phyloP scores from a whole-genome alignment of 192 early-diverging fungal species.

The Allomyces macrogynus region DNA sequence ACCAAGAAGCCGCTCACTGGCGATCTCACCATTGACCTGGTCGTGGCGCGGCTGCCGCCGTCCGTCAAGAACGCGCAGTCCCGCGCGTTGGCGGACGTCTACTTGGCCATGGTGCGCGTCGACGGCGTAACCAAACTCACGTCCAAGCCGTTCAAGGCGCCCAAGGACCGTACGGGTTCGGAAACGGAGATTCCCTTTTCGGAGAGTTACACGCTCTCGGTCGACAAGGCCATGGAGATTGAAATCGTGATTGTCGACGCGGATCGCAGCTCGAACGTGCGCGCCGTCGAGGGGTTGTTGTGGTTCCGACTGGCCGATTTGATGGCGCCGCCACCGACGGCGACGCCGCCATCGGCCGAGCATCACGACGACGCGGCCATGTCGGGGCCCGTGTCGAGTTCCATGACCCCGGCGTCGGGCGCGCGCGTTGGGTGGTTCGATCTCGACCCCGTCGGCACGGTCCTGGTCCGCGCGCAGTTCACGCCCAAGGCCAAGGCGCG shows the following conservation, averaged over 20 bases:
- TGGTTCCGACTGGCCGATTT: conserved; percentile 93
- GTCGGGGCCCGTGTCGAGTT: conserved; percentile 18
- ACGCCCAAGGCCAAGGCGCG: conserved; percentile 26
- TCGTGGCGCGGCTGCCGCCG: conserved; percentile 33
- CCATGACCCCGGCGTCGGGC: not conserved
- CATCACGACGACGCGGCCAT: conserved; percentile 4
- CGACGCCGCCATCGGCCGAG: conserved; percentile 9
- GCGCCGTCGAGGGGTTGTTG: conserved; percentile 56
- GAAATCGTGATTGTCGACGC: conserved; percentile 81
- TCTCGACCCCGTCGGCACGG: conserved; percentile 80
- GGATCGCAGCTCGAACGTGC: conserved; percentile 32
- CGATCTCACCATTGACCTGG: conserved; percentile 42
- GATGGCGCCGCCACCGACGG: conserved; percentile 34
- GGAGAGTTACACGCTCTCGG: conserved; percentile 12
- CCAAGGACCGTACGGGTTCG: conserved; percentile 60
- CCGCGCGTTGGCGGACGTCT: conserved; percentile 25
- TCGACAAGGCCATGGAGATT: conserved; percentile 78
- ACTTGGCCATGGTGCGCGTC: conserved; percentile 56
- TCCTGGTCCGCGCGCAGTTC: conserved; percentile 71
- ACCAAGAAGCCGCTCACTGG: conserved; percentile 16
- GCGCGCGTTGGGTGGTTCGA: conserved; percentile 46
- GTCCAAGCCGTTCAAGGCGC: conserved; percentile 36
- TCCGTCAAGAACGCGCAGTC: conserved; percentile 28
- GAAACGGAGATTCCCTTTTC: conserved; percentile 46
- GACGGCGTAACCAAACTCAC: conserved; percentile 60